Percentiles rank a stretch among this genome's conserved stretches.
phyloP scores from a whole-genome alignment of 345 rosid species.

The Lenwebbia sp. region DNA sequence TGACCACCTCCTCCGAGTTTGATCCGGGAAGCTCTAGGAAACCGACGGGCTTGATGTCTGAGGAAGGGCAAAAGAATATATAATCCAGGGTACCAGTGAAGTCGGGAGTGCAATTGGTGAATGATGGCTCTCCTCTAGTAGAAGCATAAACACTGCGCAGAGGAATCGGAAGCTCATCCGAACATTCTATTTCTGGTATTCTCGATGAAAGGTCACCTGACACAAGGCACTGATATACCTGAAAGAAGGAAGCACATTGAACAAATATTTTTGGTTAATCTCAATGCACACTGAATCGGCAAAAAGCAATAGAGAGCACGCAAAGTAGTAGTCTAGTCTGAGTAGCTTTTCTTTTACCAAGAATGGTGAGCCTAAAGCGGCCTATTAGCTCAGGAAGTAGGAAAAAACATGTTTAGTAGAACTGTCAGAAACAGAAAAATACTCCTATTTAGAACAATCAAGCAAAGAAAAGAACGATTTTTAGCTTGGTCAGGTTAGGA shows the following conservation, averaged over 20 bases:
- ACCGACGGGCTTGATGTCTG: conserved; percentile 42
- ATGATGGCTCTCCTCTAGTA: conserved; percentile 71
- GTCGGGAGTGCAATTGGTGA: conserved; percentile 84
- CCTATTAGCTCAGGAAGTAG: not conserved
- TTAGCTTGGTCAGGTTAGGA: not conserved
- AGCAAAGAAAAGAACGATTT: not conserved
- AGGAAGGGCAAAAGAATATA: conserved; percentile 62
- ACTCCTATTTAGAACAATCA: not conserved
- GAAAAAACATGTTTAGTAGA: not conserved
- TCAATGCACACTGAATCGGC: not conserved
- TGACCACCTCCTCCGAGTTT: conserved; percentile 46
- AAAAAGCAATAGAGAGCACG: not conserved
- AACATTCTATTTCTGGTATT: conserved; percentile 10
- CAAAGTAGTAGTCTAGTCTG: not conserved
- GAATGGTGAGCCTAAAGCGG: not conserved
- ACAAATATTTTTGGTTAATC: not conserved
- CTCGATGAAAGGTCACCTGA: conserved; percentile 31
- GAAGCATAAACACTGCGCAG: conserved; percentile 56
- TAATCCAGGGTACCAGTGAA: conserved; percentile 81
- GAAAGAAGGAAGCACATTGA: conserved; percentile 4
- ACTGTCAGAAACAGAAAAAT: not conserved
- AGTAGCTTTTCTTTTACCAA: not conserved
- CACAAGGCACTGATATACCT: conserved; percentile 76
- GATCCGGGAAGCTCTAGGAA: conserved; percentile 54
- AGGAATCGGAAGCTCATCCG: conserved; percentile 51